Conservation (phyloP, 2,329 filamentous ascomycete genomes). For the Alternaria arborescens region DNA sequence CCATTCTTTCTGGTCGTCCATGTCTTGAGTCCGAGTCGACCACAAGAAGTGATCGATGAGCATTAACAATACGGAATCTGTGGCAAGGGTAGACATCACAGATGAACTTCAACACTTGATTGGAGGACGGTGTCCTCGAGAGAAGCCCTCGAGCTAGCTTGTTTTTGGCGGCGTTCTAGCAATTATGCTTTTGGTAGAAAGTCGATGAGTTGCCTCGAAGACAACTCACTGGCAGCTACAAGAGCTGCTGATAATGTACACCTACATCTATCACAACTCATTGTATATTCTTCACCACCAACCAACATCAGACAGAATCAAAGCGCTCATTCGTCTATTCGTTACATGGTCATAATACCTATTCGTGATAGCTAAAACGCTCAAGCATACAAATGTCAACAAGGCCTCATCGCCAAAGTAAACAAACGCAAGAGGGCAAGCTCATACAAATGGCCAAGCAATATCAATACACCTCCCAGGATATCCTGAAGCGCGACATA, state of each 20-base stretch:
- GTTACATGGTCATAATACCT: conserved; percentile 15
- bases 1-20: too few relatives aligned
- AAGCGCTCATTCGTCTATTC: conserved; percentile 10
- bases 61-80: too few relatives aligned
- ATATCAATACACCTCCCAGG: conserved; percentile 1
- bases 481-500: neutral
- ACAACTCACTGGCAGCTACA: neutral
- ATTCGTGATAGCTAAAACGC: neutral
- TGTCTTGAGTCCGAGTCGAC: too few relatives aligned
- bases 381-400: conserved; percentile 5
- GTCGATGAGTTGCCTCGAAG: neutral
- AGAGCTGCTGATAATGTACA: neutral
- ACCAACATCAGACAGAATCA: neutral
- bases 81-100: neutral
- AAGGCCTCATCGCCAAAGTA: neutral
- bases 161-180: too few relatives aligned
- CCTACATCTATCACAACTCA: neutral
- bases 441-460: neutral
- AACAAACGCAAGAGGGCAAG: neutral
- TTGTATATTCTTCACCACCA: neutral
- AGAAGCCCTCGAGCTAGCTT: neutral
- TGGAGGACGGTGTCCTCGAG: neutral
- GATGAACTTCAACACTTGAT: neutral
- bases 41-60: too few relatives aligned
- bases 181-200: neutral